A percentile compares a stretch with the other conserved stretches of the same genome.
phyloP scores from a whole-genome alignment of 1,284 basidiomycete genomes.

The Apiotrichum porosum region DNA sequence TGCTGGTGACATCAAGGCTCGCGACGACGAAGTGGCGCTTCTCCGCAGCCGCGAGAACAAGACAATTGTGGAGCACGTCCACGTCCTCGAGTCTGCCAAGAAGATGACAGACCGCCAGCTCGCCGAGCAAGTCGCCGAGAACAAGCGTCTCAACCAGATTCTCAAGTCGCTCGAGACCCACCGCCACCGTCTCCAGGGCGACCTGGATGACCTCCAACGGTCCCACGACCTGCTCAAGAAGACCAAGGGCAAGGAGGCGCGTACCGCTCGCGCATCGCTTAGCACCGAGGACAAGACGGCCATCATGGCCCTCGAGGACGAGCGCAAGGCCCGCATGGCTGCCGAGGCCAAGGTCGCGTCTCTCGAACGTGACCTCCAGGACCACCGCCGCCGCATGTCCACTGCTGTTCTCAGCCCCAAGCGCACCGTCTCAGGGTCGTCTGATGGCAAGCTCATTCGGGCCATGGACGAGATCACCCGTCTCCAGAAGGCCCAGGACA shows the following conservation, averaged over 20 bases:
- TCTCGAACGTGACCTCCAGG: constrained; percentile 41
- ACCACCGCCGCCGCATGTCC: constrained; percentile 32
- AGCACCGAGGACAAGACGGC: constrained; percentile 35
- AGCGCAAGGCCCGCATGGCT: constrained; percentile 27
- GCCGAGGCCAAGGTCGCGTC: constrained; percentile 32
- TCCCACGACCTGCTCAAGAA: constrained; percentile 70
- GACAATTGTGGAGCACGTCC: constrained; percentile 97
- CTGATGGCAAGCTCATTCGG: constrained; percentile 25
- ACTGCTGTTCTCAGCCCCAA: constrained; percentile 19
- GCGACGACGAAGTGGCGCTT: constrained; percentile 81
- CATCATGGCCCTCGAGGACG: constrained; percentile 30
- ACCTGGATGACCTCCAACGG: constrained; percentile 77
- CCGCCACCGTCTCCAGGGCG: constrained; percentile 62
- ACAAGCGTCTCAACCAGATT: constrained; percentile 37
- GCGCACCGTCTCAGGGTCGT: constrained; percentile 7
- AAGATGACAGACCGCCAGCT: constrained; percentile 91
- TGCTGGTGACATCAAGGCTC: constrained; percentile 69
- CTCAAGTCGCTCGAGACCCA: constrained; percentile 41
- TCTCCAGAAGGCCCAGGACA: constrained; percentile 26
- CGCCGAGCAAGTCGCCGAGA: constrained; percentile 54
- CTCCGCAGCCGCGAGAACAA: constrained; percentile 86
- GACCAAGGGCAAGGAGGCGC: constrained; percentile 46
- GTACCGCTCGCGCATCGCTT: constrained; percentile 32
- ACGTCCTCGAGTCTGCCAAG: constrained; percentile 95
- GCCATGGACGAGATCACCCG: constrained; percentile 30